phyloP scores from a whole-genome alignment of 441 rosid species.

The Monsonia emarginata region DNA sequence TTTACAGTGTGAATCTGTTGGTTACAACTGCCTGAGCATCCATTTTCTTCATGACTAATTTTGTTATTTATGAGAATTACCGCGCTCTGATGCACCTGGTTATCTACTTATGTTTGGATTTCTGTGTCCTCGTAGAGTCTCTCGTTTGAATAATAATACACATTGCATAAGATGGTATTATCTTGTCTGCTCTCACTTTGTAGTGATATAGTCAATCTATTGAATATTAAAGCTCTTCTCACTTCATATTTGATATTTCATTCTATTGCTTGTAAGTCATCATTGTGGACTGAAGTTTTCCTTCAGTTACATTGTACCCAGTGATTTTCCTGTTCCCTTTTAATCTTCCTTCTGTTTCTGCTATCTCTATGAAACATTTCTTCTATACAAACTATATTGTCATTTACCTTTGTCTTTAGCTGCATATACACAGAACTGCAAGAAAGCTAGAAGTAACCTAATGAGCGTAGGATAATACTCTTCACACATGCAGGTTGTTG shows the following conservation, averaged over 20 bases:
- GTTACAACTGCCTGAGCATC: neutral
- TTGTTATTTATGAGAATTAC: neutral
- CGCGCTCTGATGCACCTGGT: too few species aligned
- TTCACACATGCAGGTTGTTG: slow-evolving; percentile 84
- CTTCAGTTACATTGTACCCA: neutral
- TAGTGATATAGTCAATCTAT: too few species aligned
- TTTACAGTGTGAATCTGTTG: neutral
- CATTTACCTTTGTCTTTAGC: slow-evolving; percentile 17
- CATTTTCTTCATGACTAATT: neutral
- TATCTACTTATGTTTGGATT: neutral
- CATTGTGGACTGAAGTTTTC: neutral
- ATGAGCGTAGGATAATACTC: slow-evolving; percentile 32
- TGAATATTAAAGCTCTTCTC: neutral
- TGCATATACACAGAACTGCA: slow-evolving; percentile 18
- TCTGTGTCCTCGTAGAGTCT: neutral
- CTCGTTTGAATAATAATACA: neutral
- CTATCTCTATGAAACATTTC: slow-evolving; percentile 4
- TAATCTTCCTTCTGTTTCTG: neutral
- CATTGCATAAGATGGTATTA: neutral
- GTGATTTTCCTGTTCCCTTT: neutral
- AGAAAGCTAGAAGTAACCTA: slow-evolving; percentile 23
- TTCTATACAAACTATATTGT: slow-evolving; percentile 12
- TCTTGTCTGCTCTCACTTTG: neutral
- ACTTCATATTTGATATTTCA: neutral
- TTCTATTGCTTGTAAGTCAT: neutral